phyloP scores from a whole-genome alignment of 2,329 filamentous ascomycete species.

The Aspergillus pseudotamarii region DNA sequence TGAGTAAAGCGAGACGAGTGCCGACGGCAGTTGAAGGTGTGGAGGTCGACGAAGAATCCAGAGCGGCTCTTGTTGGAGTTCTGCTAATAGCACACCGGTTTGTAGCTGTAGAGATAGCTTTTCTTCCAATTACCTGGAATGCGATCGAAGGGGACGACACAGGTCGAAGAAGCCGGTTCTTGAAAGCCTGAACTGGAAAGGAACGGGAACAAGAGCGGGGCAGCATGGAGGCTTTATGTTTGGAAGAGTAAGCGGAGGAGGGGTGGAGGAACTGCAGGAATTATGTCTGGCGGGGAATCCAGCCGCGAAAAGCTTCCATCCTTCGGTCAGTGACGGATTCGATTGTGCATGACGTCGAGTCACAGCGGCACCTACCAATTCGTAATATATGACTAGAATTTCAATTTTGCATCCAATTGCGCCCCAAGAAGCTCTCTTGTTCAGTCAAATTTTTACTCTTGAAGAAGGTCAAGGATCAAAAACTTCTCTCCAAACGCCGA shows the following conservation, averaged over 20 bases:
- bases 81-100: conserved; percentile 1
- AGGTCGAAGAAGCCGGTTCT: conserved; percentile 16
- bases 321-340: neutral
- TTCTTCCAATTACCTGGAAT: conserved; percentile 13
- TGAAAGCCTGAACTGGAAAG: conserved; percentile 22
- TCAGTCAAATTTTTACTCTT: neutral
- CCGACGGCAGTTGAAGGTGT: conserved; percentile 18
- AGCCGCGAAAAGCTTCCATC: neutral
- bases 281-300: neutral
- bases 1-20: conserved; percentile 43
- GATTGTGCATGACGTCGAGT: neutral
- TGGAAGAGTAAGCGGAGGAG: neutral
- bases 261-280: neutral
- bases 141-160: conserved; percentile 5
- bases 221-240: conserved; percentile 22
- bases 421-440: neutral
- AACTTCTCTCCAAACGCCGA: neutral
- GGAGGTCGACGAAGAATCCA: conserved; percentile 27
- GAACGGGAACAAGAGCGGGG: conserved; percentile 22
- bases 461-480: neutral
- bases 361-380: neutral
- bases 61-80: conserved; percentile 14
- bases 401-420: neutral
- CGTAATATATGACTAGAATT: neutral
- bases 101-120: conserved; percentile 17